These are phyloP conservation scores for Neurospora tetraspora DNA, from an alignment of 495 filamentous ascomycete species.

Conservation along the genomic window DNA sequence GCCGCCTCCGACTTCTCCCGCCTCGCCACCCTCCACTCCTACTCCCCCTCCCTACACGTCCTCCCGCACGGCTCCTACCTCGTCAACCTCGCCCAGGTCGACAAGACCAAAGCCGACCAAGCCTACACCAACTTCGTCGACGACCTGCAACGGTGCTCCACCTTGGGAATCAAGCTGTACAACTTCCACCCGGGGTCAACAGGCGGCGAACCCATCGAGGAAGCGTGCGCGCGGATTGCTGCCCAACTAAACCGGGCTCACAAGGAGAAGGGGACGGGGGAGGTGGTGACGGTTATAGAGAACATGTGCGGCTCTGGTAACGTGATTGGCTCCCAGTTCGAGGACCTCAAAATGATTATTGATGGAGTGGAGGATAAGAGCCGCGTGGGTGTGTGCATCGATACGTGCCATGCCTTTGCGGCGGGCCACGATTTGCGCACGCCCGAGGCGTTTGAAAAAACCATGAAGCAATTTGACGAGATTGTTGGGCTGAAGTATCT, in stretches of 20 bases:
- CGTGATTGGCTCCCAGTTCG: slow-evolving; percentile 75
- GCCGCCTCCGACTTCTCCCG: slow-evolving; percentile 55
- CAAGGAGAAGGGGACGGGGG: slow-evolving; percentile 56
- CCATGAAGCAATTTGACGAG: slow-evolving; percentile 67
- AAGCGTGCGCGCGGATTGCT: slow-evolving; percentile 71
- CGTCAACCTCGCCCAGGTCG: slow-evolving; percentile 83
- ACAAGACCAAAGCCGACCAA: slow-evolving; percentile 70
- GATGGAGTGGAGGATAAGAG: slow-evolving; percentile 64
- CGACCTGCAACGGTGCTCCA: slow-evolving; percentile 78
- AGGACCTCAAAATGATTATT: slow-evolving; percentile 80
- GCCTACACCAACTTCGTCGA: slow-evolving; percentile 81
- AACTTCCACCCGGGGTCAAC: slow-evolving; percentile 94
- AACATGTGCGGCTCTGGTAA: slow-evolving; percentile 90
- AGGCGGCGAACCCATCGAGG: slow-evolving; percentile 49
- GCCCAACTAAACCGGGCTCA: slow-evolving; percentile 71
- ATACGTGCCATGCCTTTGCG: slow-evolving; percentile 91
- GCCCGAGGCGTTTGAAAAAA: slow-evolving; percentile 58
- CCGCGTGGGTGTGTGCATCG: slow-evolving; percentile 90
- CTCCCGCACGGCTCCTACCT: slow-evolving; percentile 94
- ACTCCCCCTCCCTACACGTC: slow-evolving; percentile 59
- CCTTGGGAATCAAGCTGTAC: slow-evolving; percentile 80
- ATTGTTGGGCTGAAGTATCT: slow-evolving; percentile 72
- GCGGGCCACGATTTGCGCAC: slow-evolving; percentile 85
- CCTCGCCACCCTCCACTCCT: slow-evolving; percentile 57
- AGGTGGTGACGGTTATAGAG: slow-evolving; percentile 76